Conservation (phyloP, 179 eudicot species). For the Beta corolliflora region DNA sequence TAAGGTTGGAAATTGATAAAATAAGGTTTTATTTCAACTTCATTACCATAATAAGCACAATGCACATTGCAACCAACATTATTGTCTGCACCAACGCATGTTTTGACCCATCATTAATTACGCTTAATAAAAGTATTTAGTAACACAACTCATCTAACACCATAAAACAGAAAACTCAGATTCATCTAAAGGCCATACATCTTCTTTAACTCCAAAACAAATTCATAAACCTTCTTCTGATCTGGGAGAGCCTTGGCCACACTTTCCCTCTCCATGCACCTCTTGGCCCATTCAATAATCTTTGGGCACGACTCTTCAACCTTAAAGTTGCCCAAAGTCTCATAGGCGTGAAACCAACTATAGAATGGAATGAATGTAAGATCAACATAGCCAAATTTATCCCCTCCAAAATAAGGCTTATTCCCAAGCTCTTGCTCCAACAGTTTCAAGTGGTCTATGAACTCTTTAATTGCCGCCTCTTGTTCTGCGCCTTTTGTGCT, state of each 20-base stretch:
- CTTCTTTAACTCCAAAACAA: conserved; percentile 32
- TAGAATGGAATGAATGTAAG: conserved; percentile 20
- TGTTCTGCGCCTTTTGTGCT: conserved; percentile 33
- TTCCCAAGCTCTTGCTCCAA: conserved; percentile 44
- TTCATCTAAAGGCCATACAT: too few relatives aligned
- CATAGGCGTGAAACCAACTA: conserved; percentile 30
- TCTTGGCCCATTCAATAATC: conserved; percentile 50
- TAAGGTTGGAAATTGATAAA: too few relatives aligned
- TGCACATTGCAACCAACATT: too few relatives aligned
- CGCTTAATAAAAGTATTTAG: too few relatives aligned
- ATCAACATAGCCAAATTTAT: conserved; percentile 36
- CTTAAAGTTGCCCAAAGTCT: conserved; percentile 42
- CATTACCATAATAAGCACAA: too few relatives aligned
- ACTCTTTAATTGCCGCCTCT: conserved; percentile 39
- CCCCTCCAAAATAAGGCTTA: conserved; percentile 43
- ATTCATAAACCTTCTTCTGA: conserved; percentile 32
- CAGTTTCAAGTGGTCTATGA: conserved; percentile 28
- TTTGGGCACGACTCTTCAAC: conserved; percentile 45
- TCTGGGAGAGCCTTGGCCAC: conserved; percentile 51
- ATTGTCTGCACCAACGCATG: too few relatives aligned
- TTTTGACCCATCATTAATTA: too few relatives aligned
- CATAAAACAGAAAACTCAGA: too few relatives aligned
- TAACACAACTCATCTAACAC: too few relatives aligned
- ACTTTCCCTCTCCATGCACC: conserved; percentile 46
- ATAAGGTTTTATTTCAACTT: too few relatives aligned